Evolutionary conservation across 2,329 filamentous ascomycete species (phyloP), one percentile per base, ranked within the genome.

Genomic region (Eurotiales sp.): DNA sequence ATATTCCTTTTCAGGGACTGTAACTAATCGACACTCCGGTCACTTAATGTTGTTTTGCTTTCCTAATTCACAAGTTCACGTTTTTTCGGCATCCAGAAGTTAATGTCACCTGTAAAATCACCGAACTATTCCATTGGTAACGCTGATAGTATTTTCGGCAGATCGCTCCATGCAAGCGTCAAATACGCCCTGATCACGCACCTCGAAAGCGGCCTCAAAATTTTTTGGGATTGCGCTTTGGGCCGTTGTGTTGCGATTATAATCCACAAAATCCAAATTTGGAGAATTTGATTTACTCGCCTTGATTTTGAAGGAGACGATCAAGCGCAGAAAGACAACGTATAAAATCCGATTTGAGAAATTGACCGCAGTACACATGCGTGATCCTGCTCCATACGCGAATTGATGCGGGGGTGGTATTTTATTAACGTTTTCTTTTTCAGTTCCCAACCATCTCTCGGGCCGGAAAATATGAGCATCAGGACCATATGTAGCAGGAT

Each of bases 331-430:
- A 21, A 61, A 61, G 15, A 56, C 57, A 6, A 55, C 46, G 39
- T 60, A 62, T 6, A 62, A 47, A 8, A 59, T 53, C 15, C 59
- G 40, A 21, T 59, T 55, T 2, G 59, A 57, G 46, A 62, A 56
- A 42, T 57, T 58, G 29, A 58, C 50, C n/a, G 58, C 59, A 2
- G 57, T 57, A 36, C 58, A 61, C 50, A 58, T 56, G 21, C 57
- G 52, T 6, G 54, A 54, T 7, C 57, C 58, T 1, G 58, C 58
- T 5, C 58, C 58, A 37, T 51, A 60, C 5, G 56, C 55, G 22
- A 55, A 58, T 8, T 59, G 58, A 27, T 57, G 56, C 15, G 58
- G 58, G 2, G 57, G 42, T 6, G 58, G 58, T 17, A 57, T 45
- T n/a, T 57, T 43, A n/a, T 22, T 8, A 11, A 37, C 25, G 14